Evolutionary conservation across 495 filamentous ascomycete species (phyloP).

Genomic region (Podospora sp.): DNA sequence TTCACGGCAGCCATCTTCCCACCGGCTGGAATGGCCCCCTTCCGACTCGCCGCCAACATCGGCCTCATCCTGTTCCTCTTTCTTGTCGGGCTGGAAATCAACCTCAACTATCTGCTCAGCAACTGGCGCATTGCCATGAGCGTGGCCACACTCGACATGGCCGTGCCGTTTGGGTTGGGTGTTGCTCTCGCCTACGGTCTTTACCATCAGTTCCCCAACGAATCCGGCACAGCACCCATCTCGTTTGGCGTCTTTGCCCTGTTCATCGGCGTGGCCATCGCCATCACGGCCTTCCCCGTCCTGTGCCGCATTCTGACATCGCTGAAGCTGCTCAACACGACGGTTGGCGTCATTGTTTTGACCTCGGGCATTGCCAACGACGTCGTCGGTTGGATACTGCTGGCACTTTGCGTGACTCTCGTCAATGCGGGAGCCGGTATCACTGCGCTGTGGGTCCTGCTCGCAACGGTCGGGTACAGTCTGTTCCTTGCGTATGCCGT

Average conservation of each 20-base stretch:
- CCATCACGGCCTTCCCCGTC: slow-evolving; percentile 95
- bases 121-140: slow-evolving; percentile 83
- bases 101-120: slow-evolving; percentile 73
- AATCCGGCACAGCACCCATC: slow-evolving; percentile 65
- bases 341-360: slow-evolving; percentile 84
- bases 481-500: slow-evolving; percentile 75
- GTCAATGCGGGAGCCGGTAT: slow-evolving; percentile 85
- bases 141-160: slow-evolving; percentile 80
- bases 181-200: slow-evolving; percentile 83
- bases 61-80: slow-evolving; percentile 88
- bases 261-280: slow-evolving; percentile 90
- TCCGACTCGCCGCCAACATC: slow-evolving; percentile 80
- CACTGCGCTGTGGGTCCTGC: slow-evolving; percentile 79
- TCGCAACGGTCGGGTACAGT: slow-evolving; percentile 70
- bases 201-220: slow-evolving; percentile 74
- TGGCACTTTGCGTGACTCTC: slow-evolving; percentile 87
- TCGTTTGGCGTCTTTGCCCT: slow-evolving; percentile 79
- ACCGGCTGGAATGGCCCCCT: slow-evolving; percentile 64
- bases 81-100: slow-evolving; percentile 85
- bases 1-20: slow-evolving; percentile 79
- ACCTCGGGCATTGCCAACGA: slow-evolving; percentile 94
- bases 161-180: slow-evolving; percentile 67
- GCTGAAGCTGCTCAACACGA: slow-evolving; percentile 78
- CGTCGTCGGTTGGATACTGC: slow-evolving; percentile 83
- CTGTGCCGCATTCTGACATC: slow-evolving; percentile 90